Base-by-base conservation (phyloP, 2,329 filamentous ascomycete genomes). In the Beauveria scarabaeidicola region DNA sequence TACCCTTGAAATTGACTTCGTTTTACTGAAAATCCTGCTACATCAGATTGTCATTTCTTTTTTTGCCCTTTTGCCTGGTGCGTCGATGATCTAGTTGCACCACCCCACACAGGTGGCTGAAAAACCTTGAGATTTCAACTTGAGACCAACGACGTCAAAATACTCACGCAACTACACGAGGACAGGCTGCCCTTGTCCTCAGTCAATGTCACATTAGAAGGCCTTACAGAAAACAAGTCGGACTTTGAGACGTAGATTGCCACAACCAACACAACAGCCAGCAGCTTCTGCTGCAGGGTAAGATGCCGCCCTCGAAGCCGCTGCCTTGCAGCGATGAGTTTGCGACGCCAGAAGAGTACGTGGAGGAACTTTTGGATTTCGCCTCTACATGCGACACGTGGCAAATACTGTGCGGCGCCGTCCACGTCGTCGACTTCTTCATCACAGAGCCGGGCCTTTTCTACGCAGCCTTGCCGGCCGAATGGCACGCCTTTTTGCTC, bases 351-450 rank as follows among this genome's bases (percentile, higher is more conserved):
- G 89, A 96, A 52, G 81, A 85, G 57, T 99, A 96, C 72, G 82
- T 96, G 52, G 79, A 89, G 27, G 86, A 85, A 19, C 82, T 97
- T 13, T 79, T 97, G 27, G 71, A 84, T 21, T 96, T 97, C 67
- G 83, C 86, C 1, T 85, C 85, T 6, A 85, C 84, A 2, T 89
- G 88, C 50, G 82, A 87, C 58, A 78, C 91, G 1, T 91, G 97
- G 66, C 88, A 90, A 64, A 90, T 90, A 27, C 80, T 99, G n/a
- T 96, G 91, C 69, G 94, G 94, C 58, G 92, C 93, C n/a, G 90
- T 97, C 1, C 94, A 99, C 70, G 92, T 99, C 63, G 81, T 97
- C 60, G 94, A 99, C 72, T 97, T 99, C 74, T 91, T 97, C 75
- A 97, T 91, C 2, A 84, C 85, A 46, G 84, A 91, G 52, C 90